phyloP scores from a whole-genome alignment of 805 yeast species.

The Priceomyces fermenticarens region DNA sequence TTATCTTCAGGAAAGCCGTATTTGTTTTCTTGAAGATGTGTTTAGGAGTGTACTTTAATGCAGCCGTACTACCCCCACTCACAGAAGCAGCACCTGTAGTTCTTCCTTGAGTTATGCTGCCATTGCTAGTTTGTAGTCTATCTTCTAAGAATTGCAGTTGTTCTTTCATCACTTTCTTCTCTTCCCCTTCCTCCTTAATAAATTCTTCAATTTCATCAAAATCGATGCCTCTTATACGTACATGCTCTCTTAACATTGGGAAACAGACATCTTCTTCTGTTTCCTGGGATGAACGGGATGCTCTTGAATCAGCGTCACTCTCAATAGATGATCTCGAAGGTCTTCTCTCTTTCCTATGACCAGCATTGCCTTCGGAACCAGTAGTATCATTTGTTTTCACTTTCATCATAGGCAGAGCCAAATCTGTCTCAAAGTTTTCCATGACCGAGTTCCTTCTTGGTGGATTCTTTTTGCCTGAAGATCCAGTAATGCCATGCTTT shows the following conservation, averaged over 20 bases:
- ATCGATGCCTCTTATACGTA: constrained; percentile 72
- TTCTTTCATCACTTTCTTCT: constrained; percentile 25
- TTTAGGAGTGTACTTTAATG: constrained; percentile 62
- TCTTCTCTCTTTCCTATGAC: constrained; percentile 27
- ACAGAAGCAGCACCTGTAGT: constrained; percentile 5
- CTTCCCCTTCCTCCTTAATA: constrained; percentile 57
- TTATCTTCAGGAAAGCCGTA: constrained; percentile 5
- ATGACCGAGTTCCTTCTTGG: constrained; percentile 6
- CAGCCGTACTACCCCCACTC: constrained; percentile 42
- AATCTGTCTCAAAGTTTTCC: constrained; percentile 20
- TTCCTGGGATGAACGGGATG: constrained; percentile 78
- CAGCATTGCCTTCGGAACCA: constrained; percentile 11
- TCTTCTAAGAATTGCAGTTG: constrained; percentile 25
- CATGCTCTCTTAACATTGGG: constrained; percentile 74
- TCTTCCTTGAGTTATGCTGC: constrained; percentile 8
- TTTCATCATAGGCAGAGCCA: constrained; percentile 27
- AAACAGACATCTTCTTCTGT: constrained; percentile 98
- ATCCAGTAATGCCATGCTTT: constrained; percentile 10
- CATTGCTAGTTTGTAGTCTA: constrained; percentile 1
- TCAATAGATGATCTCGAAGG: constrained; percentile 43
- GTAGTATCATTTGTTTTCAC: constrained; percentile 22
- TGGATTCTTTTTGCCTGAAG: constrained; percentile 4
- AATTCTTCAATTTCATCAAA: constrained; percentile 88
- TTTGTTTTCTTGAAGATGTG: constrained; percentile 22
- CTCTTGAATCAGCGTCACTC: constrained; percentile 68